Conservation (phyloP, 2,329 filamentous ascomycete genomes). For the Elsinoe necatrix region DNA sequence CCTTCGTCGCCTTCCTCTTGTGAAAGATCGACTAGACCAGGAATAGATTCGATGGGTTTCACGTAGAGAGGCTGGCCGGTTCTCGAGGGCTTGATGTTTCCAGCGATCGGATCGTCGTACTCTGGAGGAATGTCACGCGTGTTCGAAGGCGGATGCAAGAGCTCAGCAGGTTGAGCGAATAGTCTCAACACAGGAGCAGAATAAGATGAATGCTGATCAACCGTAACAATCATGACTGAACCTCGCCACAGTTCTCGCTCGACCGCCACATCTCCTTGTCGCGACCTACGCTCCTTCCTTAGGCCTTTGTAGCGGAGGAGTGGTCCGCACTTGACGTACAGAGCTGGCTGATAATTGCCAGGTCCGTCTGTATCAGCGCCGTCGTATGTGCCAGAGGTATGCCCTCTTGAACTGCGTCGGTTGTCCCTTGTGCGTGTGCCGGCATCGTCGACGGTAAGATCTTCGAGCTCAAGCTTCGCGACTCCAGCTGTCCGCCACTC, state of each 20-base stretch:
- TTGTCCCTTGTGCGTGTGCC: slow-evolving; percentile 15
- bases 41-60: slow-evolving; percentile 76
- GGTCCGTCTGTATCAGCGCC: slow-evolving; percentile 58
- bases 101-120: slow-evolving; percentile 82
- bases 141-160: slow-evolving; percentile 63
- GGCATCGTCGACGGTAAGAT: slow-evolving; percentile 35
- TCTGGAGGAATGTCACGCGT: slow-evolving; percentile 57
- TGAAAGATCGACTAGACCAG: slow-evolving; percentile 70
- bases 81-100: slow-evolving; percentile 75
- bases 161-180: slow-evolving; percentile 77
- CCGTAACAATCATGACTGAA: slow-evolving; percentile 89
- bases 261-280: slow-evolving; percentile 25
- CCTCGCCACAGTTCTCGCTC: slow-evolving; percentile 85
- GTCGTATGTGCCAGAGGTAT: slow-evolving; percentile 34
- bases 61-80: slow-evolving; percentile 82
- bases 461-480: slow-evolving; percentile 34
- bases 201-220: slow-evolving; percentile 75
- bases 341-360: slow-evolving; percentile 67
- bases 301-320: slow-evolving; percentile 84
- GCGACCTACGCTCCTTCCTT: slow-evolving; percentile 45
- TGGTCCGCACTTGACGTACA: slow-evolving; percentile 86
- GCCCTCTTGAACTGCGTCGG: slow-evolving; percentile 24
- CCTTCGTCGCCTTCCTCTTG: slow-evolving; percentile 70
- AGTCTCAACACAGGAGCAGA: slow-evolving; percentile 72
- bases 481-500: slow-evolving; percentile 37